Base-by-base conservation (phyloP, 129 eudicot species). In the Helianthus tuberosus region DNA sequence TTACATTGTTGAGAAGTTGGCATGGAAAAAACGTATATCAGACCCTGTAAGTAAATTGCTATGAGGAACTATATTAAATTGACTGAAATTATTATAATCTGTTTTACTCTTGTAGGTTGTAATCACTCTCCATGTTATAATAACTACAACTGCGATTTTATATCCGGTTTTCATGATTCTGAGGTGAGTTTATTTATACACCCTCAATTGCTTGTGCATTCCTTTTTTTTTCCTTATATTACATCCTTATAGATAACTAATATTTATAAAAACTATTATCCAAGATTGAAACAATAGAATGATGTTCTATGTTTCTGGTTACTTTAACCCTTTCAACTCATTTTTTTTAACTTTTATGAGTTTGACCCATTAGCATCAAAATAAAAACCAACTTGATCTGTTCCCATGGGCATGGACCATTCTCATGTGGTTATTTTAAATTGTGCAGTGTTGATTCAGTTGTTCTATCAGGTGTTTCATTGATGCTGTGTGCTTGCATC, bases 381-480 rank as follows among this genome's bases (percentile, higher is more conserved):
- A 63, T 38, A 63, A 63, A 63, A 63, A 36, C 68, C 68, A 35
- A 36, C n/a, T 63, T 9, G 27, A 38, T 10, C 20, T 63, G 32
- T 63, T 38, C 68, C 16, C 16, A 23, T 23, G 64, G 64, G 35
- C 36, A 25, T 11, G 64, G 25, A 1, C 39, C 36, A 11, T 58
- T 58, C 38, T 58, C 64, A 58, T 58, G 39, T 58, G 64, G 64
- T 58, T 58, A n/a, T 66, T 50, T 47, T 53, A 23, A 43, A 51
- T 69, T 83, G 60, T 71, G 84, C 89, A 93, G 98, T 85, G 88
- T 88, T 80, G 98, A 84, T 81, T 88, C 98, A 86, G 98, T 85
- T 17, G 96, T 93, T 75, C 85, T 82, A 23, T 90, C 96, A 43
- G 98, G 98, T 43, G 96, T 90, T 47, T 58, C 83, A 16, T 72